Conservation (phyloP, 495 filamentous ascomycete genomes). For the Immersiella caudata region DNA sequence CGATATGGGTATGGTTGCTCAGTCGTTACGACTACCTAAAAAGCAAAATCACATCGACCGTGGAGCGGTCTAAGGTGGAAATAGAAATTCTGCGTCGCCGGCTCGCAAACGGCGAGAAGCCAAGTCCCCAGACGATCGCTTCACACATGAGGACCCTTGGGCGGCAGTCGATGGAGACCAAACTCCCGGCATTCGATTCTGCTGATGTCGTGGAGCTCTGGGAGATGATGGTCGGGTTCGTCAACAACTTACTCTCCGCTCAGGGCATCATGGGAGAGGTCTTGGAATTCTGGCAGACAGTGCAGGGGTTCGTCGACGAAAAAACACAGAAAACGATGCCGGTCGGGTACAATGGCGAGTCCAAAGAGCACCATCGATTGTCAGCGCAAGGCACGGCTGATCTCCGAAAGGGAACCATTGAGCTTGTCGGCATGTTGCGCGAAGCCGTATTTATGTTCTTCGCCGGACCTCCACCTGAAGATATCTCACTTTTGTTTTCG, state of each 20-base stretch:
- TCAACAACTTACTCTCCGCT: constrained; percentile 71
- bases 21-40: constrained; percentile 88
- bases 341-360: constrained; percentile 80
- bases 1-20: constrained; percentile 91
- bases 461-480: constrained; percentile 85
- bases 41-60: constrained; percentile 73
- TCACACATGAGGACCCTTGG: constrained; percentile 72
- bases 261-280: constrained; percentile 86
- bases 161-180: constrained; percentile 60
- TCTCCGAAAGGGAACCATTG: constrained; percentile 74
- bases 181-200: constrained; percentile 65
- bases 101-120: constrained; percentile 71
- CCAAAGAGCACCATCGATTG: constrained; percentile 80
- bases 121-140: constrained; percentile 67
- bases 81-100: constrained; percentile 87
- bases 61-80: constrained; percentile 82
- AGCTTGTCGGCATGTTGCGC: constrained; percentile 79
- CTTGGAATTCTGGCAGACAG: constrained; percentile 90
- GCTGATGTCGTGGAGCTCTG: constrained; percentile 82
- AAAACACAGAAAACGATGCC: constrained; percentile 81
- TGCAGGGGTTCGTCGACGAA: constrained; percentile 86
- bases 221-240: constrained; percentile 75
- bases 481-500: constrained; percentile 81
- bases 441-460: constrained; percentile 80
- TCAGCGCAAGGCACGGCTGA: constrained; percentile 68